Evolutionary conservation across 2,329 filamentous ascomycete genomes (phyloP), one percentile per base, ranked within the genome.

Genomic region (Teratosphaeria viscida): DNA sequence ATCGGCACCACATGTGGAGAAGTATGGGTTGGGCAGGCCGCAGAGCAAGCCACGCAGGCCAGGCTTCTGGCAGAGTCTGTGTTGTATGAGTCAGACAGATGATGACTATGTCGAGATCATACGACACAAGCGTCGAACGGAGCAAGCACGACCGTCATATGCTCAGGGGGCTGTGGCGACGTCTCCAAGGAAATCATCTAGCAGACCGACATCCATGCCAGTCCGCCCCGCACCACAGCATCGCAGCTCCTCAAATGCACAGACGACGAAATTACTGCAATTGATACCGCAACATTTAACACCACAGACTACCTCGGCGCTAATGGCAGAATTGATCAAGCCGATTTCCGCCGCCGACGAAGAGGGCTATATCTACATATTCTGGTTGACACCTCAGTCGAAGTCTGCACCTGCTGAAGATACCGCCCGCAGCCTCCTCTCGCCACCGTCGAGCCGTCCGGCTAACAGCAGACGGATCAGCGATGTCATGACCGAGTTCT

Each of bases 301-400:
- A 2, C 85, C 89, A 1, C 78, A 87, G 65, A 88, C 85, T 0
- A 78, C 88, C 0, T 87, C 90, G 0, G 76, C 80, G 5, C 79
- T 97, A 3, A 81, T 92, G 61, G 79, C 86, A 2, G 92, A 97
- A 73, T 80, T 97, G 10, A 83, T 74, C 71, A 94, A 82, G 78
- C 90, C 80, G 1, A 82, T 92, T 54, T 91, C 90, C 0, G 78
- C 83, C 26, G 77, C 81, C 58, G 89, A 94, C 65, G 89, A 95
- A 66, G 79, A 87, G 12, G 94, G 94, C 43, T 99, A 94, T 76
- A 97, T 99, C 66, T 99, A 99, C 80, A 95, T 99, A 74, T 99
- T 97, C 80, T 96, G 92, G 91, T 81, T 96, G 26, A 96, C 90
- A 0, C 70, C 68, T 1, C 85, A 90, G 35, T 79, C 82, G 39